A percentile compares a stretch with the other conserved stretches of the same genome.
Evolutionary conservation across 2,329 filamentous ascomycete genomes (phyloP).

Genomic region (Penicillium glabrum): DNA sequence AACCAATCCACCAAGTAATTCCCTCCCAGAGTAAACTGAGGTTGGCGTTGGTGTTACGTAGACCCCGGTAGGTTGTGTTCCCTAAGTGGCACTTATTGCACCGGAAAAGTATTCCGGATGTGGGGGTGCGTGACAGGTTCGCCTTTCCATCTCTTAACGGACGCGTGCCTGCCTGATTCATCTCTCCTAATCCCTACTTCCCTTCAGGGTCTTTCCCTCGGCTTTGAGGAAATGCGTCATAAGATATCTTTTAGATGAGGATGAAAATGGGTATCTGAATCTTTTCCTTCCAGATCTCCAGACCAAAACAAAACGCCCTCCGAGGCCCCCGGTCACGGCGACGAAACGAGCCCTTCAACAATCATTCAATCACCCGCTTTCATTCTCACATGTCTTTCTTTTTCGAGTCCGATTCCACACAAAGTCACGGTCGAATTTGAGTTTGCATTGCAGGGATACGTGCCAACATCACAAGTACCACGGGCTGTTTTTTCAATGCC

Average conservation of each 20-base stretch:
- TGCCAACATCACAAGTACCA: not conserved
- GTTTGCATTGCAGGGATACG: not conserved
- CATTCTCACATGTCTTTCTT: not conserved
- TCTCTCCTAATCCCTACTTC: not conserved
- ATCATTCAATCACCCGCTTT: not conserved
- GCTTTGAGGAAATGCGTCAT: not conserved
- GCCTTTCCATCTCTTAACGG: not conserved
- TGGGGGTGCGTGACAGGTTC: not conserved
- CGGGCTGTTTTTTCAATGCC: not conserved
- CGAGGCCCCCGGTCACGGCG: not conserved
- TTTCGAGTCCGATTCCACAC: not conserved
- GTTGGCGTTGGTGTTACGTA: not conserved
- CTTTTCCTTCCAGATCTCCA: not conserved
- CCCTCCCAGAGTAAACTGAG: not conserved
- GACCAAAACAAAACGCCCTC: not conserved
- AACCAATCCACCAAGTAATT: not conserved
- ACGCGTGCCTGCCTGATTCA: not conserved
- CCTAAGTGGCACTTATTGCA: not conserved
- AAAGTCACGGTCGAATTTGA: not conserved
- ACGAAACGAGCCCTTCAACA: not conserved
- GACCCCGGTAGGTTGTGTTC: not conserved
- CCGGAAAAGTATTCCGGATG: not conserved
- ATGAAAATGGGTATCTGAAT: not conserved
- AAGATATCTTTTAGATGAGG: not conserved
- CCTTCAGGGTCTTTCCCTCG: not conserved